These are phyloP conservation scores for Quercus tomentella DNA, from an alignment of 331 rosid genomes.

Conservation along the genomic window DNA sequence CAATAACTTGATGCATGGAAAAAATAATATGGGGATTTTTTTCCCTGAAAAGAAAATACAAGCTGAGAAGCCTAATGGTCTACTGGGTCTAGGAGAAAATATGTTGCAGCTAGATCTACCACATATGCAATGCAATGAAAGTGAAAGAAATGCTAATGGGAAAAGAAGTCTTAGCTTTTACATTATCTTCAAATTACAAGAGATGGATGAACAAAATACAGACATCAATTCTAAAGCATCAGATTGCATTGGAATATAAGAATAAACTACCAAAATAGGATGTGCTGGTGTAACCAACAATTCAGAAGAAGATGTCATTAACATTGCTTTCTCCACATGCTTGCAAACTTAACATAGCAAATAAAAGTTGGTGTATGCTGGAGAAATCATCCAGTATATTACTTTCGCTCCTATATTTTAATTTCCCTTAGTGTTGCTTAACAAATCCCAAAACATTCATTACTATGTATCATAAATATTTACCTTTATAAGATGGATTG, in stretches of 20 bases:
- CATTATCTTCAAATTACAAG: neutral
- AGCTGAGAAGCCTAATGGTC: neutral
- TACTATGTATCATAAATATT: neutral
- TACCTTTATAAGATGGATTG: constrained; percentile 90
- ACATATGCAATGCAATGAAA: neutral
- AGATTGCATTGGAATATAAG: neutral
- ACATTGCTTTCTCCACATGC: neutral
- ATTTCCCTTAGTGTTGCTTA: neutral
- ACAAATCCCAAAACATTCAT: neutral
- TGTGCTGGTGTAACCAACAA: neutral
- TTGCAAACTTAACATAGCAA: neutral
- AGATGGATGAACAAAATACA: neutral
- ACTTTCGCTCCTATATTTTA: neutral
- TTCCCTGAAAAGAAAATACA: neutral
- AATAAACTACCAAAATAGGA: neutral
- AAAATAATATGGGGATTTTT: neutral
- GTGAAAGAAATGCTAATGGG: neutral
- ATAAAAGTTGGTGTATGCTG: neutral
- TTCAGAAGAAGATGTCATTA: neutral
- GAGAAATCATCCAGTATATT: neutral
- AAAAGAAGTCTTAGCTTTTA: neutral
- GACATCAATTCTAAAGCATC: neutral
- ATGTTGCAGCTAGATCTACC: neutral
- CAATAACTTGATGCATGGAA: neutral
- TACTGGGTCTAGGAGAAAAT: neutral